Conservation (phyloP, 2,329 filamentous ascomycete species). For the Sporothrix phasma region DNA sequence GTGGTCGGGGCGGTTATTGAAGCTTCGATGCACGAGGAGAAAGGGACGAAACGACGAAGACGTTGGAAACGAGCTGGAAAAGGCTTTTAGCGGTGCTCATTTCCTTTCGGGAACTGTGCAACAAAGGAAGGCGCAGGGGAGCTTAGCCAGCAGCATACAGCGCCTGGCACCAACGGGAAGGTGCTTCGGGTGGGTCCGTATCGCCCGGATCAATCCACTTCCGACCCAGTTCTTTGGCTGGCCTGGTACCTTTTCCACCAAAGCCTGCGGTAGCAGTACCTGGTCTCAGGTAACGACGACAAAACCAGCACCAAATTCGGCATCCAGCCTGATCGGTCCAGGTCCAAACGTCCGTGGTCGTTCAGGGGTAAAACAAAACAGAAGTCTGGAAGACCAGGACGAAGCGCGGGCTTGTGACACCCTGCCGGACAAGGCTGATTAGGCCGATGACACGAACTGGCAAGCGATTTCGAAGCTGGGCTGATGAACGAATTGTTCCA, state of each 20-base stretch:
- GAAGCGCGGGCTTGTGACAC: background rate
- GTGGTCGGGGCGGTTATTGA: background rate
- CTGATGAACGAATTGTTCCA: no score
- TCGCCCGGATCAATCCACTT: constrained; percentile 3
- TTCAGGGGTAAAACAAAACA: background rate
- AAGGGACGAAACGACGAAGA: background rate
- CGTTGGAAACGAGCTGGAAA: background rate
- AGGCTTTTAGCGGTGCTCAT: constrained; percentile 1
- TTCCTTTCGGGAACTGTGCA: background rate
- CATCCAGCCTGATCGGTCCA: background rate
- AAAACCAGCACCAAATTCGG: background rate
- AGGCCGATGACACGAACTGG: background rate
- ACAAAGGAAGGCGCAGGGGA: constrained; percentile 4
- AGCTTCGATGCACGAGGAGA: background rate
- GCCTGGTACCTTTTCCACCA: background rate
- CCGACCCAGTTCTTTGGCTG: background rate
- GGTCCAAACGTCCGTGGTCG: background rate
- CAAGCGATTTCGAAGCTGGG: no score
- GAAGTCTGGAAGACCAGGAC: background rate
- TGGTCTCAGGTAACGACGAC: background rate
- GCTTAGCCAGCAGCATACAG: background rate
- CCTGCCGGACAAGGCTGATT: background rate
- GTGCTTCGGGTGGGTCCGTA: constrained; percentile 1
- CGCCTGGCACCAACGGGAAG: background rate
- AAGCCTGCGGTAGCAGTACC: background rate